phyloP scores from a whole-genome alignment of 1,284 basidiomycete genomes.

The Gomphus sp. region DNA sequence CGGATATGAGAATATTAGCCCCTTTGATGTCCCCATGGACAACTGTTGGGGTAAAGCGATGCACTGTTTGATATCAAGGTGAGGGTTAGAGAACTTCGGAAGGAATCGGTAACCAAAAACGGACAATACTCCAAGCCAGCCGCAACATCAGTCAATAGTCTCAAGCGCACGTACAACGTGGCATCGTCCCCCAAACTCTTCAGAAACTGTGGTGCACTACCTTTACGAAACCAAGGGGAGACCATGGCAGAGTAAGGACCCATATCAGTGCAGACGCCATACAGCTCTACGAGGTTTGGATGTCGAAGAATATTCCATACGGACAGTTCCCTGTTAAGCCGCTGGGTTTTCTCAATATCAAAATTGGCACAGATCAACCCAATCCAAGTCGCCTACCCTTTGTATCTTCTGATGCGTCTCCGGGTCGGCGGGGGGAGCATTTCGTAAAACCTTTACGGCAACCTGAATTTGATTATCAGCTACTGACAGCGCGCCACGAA shows the following conservation, averaged over 20 bases:
- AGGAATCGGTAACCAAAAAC: neutral
- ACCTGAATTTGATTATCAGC: neutral
- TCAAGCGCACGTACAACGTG: neutral
- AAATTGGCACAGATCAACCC: neutral
- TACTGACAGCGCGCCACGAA: neutral
- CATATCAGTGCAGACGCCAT: slow-evolving; percentile 29
- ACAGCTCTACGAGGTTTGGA: slow-evolving; percentile 30
- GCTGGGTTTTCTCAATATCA: slow-evolving; percentile 17
- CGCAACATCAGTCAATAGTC: slow-evolving; percentile 28
- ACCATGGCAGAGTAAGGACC: slow-evolving; percentile 35
- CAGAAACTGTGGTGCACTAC: slow-evolving; percentile 34
- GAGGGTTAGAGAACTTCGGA: neutral
- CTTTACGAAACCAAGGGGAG: slow-evolving; percentile 39
- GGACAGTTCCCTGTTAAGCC: slow-evolving; percentile 28
- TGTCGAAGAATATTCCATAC: slow-evolving; percentile 34
- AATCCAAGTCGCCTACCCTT: slow-evolving; percentile 17
- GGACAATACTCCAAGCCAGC: slow-evolving; percentile 28
- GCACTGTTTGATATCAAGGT: slow-evolving; percentile 20
- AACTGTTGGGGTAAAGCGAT: slow-evolving; percentile 22
- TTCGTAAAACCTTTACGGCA: slow-evolving; percentile 26
- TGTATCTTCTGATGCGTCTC: slow-evolving; percentile 23
- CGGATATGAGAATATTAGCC: slow-evolving; percentile 32
- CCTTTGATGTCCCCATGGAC: slow-evolving; percentile 34
- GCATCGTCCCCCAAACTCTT: slow-evolving; percentile 12
- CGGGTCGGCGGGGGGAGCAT: slow-evolving; percentile 20